Evolutionary conservation across 176 grass and related monocot genomes (phyloP), one percentile per base, ranked within the genome.

Genomic region (Olyra latifolia): DNA sequence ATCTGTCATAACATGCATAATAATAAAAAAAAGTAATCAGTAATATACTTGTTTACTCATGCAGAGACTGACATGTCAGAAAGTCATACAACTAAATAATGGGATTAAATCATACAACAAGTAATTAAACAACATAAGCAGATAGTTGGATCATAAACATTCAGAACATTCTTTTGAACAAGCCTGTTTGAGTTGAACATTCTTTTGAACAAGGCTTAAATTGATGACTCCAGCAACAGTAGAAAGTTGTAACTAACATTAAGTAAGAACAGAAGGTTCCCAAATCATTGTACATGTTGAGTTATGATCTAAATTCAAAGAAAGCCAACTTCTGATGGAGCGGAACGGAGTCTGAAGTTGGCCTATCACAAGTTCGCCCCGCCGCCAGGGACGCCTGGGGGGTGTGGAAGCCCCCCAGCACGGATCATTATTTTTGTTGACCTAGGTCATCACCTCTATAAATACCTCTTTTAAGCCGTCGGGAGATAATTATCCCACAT

Each of bases 1-100:
- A 88, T 86, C 93, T 97, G 85, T 75, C 55, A 84, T 71, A 71
- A 58, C 20, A 77, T 30, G 29, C 22, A 77, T 19, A 52, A 24
- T 4, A 35, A 50, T 77, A 49, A 77, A 20, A 58, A 32, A 72
- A 66, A 12, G 29, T 17, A 77, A 76, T 62, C 15, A 40, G 32
- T 46, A 45, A 69, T 75, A 52, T 70, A 16, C 62, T 69, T 80
- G 25, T 15, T 41, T 76, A 76, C 7, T 81, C 38, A 24, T 74
- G 61, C 19, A 80, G 12, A 80, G 12, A 43, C 75, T 67, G 48
- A 35, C 24, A 0, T 66, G 41, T 69, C 20, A 0, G 39, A 66
- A 77, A 66, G 23, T 38, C 20, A 64, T 62, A 22, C n/a, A 71
- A 64, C 65, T 55, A 78, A 46, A 47, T 47, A 11, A 14, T 53